Base-by-base conservation (phyloP, 73 alveolate genomes). In the Stentor coeruleus region DNA sequence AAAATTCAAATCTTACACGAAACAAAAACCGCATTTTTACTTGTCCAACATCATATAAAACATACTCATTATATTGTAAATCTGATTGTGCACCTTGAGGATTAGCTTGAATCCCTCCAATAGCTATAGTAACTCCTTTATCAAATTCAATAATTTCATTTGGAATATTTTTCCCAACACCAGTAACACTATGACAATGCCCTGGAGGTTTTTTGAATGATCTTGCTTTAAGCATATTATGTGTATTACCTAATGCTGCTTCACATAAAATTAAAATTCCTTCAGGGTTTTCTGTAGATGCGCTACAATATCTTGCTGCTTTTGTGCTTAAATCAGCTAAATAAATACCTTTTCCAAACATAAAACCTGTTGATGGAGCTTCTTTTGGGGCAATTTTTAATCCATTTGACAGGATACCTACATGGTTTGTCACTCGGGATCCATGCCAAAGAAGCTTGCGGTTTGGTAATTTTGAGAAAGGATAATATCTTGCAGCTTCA, bases 291-390 rank as follows among this genome's bases (percentile, higher is more conserved):
- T 86, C 95, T 28, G 86, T 74, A 73, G 75, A 83, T 26, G 91
- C 88, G 79, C 89, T 89, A 82, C 98, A 95, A 89, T 92, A 96
- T 84, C 85, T 87, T 0, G 97, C 97, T 31, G 97, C 74, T 82
- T 96, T 96, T 40, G 83, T 38, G 76, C 87, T 82, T 90, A 86
- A 86, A 84, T 96, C 99, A 37, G 99, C 97, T 66, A 96, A 87
- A 88, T 95, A 96, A 35, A 96, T 92, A 26, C 99, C 99, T 81
- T 96, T 96, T 0, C 99, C 99, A 82, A 87, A 92, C 86, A 90
- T 58, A 59, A 88, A 87, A 35, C 99, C 99, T 31, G 93, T 90
- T 58, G 89, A 84, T 4, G 94, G 94, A 1, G 97, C 98, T 81
- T 92, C 96, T 39, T 97, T 94, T 20, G 99, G 99, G 30, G 98